phyloP scores from a whole-genome alignment of 2,329 filamentous ascomycete species.

The Diaporthe vexans region DNA sequence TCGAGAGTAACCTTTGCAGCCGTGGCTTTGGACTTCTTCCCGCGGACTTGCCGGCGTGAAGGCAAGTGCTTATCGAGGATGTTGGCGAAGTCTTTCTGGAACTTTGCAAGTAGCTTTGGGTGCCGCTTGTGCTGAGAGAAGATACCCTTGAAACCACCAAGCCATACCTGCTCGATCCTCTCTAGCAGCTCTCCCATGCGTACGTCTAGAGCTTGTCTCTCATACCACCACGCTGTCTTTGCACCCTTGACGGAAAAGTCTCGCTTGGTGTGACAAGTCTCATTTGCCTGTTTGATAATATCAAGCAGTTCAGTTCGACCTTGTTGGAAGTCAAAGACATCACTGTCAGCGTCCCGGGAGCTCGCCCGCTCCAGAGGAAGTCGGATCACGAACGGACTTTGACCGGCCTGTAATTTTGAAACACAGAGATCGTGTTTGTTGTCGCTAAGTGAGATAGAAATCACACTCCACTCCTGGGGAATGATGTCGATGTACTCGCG shows the following conservation, averaged over 20 bases:
- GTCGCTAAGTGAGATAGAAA: conserved; percentile 89
- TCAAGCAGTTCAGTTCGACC: conserved; percentile 85
- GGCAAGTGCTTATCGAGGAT: conserved; percentile 89
- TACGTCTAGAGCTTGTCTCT: conserved; percentile 83
- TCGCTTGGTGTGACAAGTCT: conserved; percentile 80
- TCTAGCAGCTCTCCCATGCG: conserved; percentile 83
- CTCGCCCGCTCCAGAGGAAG: conserved; percentile 87
- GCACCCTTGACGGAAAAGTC: conserved; percentile 81
- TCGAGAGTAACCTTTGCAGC: conserved; percentile 64
- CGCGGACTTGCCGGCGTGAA: conserved; percentile 76
- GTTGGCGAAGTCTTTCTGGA: conserved; percentile 82
- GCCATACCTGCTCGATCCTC: conserved; percentile 93
- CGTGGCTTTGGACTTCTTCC: conserved; percentile 64
- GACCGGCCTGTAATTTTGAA: conserved; percentile 82
- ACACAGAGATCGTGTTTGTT: conserved; percentile 87
- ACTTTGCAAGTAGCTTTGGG: conserved; percentile 76
- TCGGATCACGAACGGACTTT: conserved; percentile 87
- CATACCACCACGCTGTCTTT: conserved; percentile 90
- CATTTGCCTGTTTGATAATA: conserved; percentile 85
- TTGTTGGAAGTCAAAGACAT: conserved; percentile 86
- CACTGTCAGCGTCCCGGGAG: conserved; percentile 81
- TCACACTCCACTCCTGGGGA: conserved; percentile 84
- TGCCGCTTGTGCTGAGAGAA: conserved; percentile 81
- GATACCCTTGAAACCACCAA: conserved; percentile 95
- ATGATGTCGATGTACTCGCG: conserved; percentile 88